A percentile compares a stretch with the other conserved stretches of the same genome.
Evolutionary conservation across 2,329 filamentous ascomycete genomes (phyloP).

Genomic region (Trichophyton benhamiae): DNA sequence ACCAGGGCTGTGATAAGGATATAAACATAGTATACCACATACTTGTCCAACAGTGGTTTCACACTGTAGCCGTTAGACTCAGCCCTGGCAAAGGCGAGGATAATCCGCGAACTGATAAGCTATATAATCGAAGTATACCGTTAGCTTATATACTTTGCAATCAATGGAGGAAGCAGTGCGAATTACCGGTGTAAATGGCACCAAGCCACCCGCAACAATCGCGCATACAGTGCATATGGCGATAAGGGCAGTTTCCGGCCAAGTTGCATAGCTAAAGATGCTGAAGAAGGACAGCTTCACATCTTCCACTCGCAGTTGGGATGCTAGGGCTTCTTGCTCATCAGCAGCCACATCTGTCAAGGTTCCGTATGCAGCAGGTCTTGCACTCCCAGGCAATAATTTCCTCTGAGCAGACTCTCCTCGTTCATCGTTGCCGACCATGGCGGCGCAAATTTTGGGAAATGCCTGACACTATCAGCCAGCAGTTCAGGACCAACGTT

Average conservation of each 20-base stretch:
- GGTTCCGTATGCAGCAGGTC: not conserved
- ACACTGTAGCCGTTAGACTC: not conserved
- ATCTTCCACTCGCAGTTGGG: not conserved
- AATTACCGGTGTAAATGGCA: not conserved
- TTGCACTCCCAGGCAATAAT: not conserved
- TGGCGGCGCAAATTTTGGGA: not conserved
- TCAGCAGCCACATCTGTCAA: not conserved
- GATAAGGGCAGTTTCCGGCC: not conserved
- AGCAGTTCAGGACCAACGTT: not conserved
- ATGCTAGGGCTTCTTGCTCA: not conserved
- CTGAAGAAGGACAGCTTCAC: not conserved
- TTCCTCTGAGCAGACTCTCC: not conserved
- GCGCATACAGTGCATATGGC: not conserved
- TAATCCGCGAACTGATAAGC: not conserved
- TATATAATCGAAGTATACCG: not conserved
- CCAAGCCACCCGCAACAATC: not conserved
- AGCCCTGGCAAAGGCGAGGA: not conserved
- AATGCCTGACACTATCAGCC: not conserved
- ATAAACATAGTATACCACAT: conserved; percentile 57
- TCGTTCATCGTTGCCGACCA: not conserved
- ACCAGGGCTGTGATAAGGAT: conserved; percentile 60
- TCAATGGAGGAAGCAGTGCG: not conserved
- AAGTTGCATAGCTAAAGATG: not conserved
- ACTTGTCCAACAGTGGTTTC: not conserved
- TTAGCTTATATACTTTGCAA: not conserved